Conservation (phyloP, 768 basidiomycete genomes). For the Trametes cubensis region DNA sequence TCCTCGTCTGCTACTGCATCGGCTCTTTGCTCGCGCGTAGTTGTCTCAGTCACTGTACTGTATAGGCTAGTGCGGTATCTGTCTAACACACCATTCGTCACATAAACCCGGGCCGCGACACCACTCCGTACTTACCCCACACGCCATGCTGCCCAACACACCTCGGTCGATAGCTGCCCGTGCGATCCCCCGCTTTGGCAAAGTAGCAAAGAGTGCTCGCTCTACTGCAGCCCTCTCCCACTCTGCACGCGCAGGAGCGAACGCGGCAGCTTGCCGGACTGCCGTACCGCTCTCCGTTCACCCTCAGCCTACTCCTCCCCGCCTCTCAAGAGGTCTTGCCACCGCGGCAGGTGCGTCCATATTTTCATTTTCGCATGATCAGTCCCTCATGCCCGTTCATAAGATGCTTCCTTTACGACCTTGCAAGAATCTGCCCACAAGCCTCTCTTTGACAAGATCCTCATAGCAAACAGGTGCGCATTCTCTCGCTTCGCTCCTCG, state of each 20-base stretch:
- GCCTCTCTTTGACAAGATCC: constrained; percentile 86
- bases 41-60: no score
- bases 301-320: neutral
- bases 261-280: neutral
- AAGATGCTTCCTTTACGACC: neutral
- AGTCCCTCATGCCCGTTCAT: neutral
- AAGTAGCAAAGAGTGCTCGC: neutral
- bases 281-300: neutral
- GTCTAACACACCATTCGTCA: no score
- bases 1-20: neutral
- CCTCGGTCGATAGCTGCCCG: constrained; percentile 12
- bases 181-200: neutral
- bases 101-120: neutral
- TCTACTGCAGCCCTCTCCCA: neutral
- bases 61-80: no score
- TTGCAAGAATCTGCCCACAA: constrained; percentile 22
- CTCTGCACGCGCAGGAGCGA: neutral
- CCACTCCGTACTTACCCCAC: neutral
- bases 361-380: no score
- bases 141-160: constrained; percentile 12
- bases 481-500: neutral
- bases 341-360: constrained; percentile 13
- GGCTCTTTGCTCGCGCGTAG: neutral
- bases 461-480: constrained; percentile 84
- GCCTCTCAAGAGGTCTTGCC: constrained; percentile 8